phyloP scores from a whole-genome alignment of 495 filamentous ascomycete genomes.

The Penicillium fimorum region DNA sequence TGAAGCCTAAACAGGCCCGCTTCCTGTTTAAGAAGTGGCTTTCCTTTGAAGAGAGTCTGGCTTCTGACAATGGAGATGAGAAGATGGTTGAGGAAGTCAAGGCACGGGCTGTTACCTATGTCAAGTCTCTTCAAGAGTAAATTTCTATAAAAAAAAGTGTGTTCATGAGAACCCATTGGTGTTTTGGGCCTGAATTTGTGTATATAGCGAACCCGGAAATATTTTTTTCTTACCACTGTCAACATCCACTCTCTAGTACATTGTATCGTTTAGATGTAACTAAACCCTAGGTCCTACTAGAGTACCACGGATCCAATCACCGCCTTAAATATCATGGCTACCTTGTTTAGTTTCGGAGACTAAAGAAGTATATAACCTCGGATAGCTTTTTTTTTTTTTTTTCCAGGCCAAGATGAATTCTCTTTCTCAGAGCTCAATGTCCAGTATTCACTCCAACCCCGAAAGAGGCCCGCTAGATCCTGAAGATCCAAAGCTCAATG shows the following conservation, averaged over 20 bases:
- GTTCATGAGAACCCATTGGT: conserved; percentile 23
- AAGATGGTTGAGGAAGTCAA: conserved; percentile 72
- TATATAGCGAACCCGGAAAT: conserved; percentile 28
- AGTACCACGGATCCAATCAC: conserved; percentile 23
- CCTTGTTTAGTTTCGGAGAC: not conserved
- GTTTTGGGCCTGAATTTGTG: conserved; percentile 24
- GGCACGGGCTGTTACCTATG: conserved; percentile 70
- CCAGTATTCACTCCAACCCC: conserved; percentile 17
- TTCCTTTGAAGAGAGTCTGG: conserved; percentile 68
- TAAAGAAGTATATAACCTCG: too few relatives aligned
- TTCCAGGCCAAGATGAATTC: not conserved
- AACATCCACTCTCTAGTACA: not conserved
- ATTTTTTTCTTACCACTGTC: conserved; percentile 2
- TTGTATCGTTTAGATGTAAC: not conserved
- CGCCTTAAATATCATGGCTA: conserved; percentile 16
- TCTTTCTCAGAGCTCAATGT: conserved; percentile 1
- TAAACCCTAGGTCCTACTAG: not conserved
- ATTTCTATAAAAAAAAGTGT: conserved; percentile 19
- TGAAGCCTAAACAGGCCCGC: conserved; percentile 71
- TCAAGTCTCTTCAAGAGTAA: conserved; percentile 54
- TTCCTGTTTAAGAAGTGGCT: conserved; percentile 84
- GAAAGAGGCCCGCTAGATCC: conserved; percentile 22
- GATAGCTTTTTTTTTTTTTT: not conserved
- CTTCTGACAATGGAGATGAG: conserved; percentile 52
- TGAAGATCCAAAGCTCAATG: conserved; percentile 10